A percentile compares a stretch with the other conserved stretches of the same genome.
Conservation (phyloP, 768 basidiomycete species). For the Artomyces pyxidatus region DNA sequence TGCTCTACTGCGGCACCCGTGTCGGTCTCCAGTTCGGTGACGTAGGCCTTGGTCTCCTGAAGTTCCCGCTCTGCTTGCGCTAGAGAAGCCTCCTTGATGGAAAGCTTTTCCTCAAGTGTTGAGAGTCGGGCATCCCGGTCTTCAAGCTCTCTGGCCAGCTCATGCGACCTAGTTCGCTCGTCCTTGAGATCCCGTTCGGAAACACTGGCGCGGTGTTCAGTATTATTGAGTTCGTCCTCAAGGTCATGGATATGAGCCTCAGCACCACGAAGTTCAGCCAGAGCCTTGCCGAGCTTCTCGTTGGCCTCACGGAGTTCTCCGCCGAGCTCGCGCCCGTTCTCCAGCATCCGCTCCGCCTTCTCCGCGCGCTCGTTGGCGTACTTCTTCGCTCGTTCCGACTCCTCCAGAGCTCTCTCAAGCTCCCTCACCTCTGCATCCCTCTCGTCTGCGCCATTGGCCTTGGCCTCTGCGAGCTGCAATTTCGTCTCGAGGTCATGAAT, state of each 20-base stretch:
- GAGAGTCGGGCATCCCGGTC: conserved; percentile 22
- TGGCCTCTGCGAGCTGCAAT: conserved; percentile 42
- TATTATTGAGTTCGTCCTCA: conserved; percentile 49
- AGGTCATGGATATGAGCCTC: conserved; percentile 51
- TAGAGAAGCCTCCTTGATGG: conserved; percentile 14
- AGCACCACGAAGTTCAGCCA: conserved; percentile 52
- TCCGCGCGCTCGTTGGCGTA: conserved; percentile 49
- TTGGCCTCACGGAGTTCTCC: conserved; percentile 61
- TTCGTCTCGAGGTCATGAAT: conserved; percentile 57
- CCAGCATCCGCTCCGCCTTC: conserved; percentile 58
- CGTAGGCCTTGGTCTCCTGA: conserved; percentile 37
- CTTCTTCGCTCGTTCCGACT: conserved; percentile 44
- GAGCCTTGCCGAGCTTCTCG: conserved; percentile 44
- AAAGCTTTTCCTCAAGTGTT: conserved; percentile 15
- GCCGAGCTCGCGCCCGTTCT: conserved; percentile 60
- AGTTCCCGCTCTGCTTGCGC: conserved; percentile 23
- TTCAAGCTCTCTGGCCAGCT: conserved; percentile 33
- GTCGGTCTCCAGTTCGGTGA: conserved; percentile 55
- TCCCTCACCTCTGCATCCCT: conserved; percentile 35
- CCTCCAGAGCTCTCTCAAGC: conserved; percentile 35
- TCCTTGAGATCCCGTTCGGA: conserved; percentile 51
- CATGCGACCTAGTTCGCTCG: conserved; percentile 35
- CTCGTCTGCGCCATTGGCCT: conserved; percentile 31
- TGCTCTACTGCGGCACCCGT: conserved; percentile 42
- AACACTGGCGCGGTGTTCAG: conserved; percentile 44